Evolutionary conservation across 1,284 basidiomycete species (phyloP), one percentile per base, ranked within the genome.

Genomic region (Thelephora terrestris): DNA sequence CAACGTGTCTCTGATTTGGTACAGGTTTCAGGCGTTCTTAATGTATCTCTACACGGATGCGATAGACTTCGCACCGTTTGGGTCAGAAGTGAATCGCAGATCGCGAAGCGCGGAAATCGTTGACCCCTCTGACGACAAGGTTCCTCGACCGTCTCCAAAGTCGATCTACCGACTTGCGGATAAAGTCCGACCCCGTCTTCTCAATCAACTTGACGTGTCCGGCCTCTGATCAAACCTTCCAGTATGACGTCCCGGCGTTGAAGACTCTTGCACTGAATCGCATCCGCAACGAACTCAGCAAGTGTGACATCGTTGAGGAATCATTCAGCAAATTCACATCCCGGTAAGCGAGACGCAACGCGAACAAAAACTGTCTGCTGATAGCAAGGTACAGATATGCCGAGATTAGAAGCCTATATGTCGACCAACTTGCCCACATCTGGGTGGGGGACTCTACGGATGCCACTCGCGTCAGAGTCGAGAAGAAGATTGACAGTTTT

Each of bases 31-130:
- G 39, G 51, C 56, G 0, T 51, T 58, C 42, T 47, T 61, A 1
- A 53, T 53, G 43, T 61, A 55, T 43, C 24, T 58, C 1, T n/a
- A n/a, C n/a, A n/a, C n/a, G n/a, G n/a, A n/a, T n/a, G n/a, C n/a
- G n/a, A n/a, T n/a, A n/a, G n/a, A 42, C 3, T 60, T 62, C 40
- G 49, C 52, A 1, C 58, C 56, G 1, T 51, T 62, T 16, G 53
- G 24, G 18, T 60, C 57, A 16, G 45, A 52, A 27, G 48, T 12
- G 34, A 36, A 36, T 36, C 34, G 34, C 20, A 6, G 21, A 7
- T 29, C 24, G 18, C 12, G 49, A 49, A 29, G 10, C 34, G 25
- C 7, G n/a, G 34, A 10, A 23, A 47, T 5, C 47, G 50, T 36
- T 25, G 43, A 10, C 17, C 16, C 29, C 10, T 43, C 48, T 18